Percentiles rank a stretch among this genome's conserved stretches.
Conservation (phyloP, 805 yeast species). For the Ogataea nakhonphanomensis region DNA sequence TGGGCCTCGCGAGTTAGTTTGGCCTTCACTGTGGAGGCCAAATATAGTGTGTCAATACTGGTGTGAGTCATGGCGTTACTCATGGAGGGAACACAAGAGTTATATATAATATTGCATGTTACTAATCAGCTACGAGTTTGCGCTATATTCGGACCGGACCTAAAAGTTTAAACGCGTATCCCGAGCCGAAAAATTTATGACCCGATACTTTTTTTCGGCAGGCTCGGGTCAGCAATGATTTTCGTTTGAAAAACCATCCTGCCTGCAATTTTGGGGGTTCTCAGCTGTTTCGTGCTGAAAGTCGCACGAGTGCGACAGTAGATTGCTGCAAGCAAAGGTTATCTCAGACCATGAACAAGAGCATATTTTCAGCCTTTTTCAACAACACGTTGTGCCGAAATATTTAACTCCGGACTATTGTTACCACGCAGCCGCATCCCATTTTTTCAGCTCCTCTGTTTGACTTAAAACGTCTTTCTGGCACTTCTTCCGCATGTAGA, state of each 20-base stretch:
- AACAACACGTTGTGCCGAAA: not conserved
- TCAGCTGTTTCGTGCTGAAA: too few relatives aligned
- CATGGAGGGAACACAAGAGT: not conserved
- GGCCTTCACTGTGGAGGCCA: slow-evolving; percentile 62
- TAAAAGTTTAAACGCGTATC: slow-evolving; percentile 1
- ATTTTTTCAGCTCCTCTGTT: slow-evolving; percentile 55
- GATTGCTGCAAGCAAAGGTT: too few relatives aligned
- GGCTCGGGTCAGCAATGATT: too few relatives aligned
- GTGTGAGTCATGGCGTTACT: slow-evolving; percentile 2
- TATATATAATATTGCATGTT: not conserved
- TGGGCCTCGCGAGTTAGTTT: slow-evolving; percentile 63
- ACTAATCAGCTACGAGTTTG: not conserved
- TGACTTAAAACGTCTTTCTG: slow-evolving; percentile 67
- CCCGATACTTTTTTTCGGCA: too few relatives aligned
- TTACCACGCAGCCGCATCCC: slow-evolving; percentile 61
- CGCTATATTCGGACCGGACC: slow-evolving; percentile 7
- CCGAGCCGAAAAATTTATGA: not conserved
- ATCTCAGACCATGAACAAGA: too few relatives aligned
- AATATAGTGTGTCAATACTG: slow-evolving; percentile 49
- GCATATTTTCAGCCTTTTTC: too few relatives aligned
- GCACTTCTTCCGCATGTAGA: slow-evolving; percentile 90
- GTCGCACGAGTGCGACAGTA: too few relatives aligned
- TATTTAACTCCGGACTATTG: not conserved
- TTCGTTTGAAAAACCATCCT: too few relatives aligned
- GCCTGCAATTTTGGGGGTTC: too few relatives aligned